Evolutionary conservation across 192 early-diverging fungal species (phyloP).

Genomic region (Chytriomyces sp.): DNA sequence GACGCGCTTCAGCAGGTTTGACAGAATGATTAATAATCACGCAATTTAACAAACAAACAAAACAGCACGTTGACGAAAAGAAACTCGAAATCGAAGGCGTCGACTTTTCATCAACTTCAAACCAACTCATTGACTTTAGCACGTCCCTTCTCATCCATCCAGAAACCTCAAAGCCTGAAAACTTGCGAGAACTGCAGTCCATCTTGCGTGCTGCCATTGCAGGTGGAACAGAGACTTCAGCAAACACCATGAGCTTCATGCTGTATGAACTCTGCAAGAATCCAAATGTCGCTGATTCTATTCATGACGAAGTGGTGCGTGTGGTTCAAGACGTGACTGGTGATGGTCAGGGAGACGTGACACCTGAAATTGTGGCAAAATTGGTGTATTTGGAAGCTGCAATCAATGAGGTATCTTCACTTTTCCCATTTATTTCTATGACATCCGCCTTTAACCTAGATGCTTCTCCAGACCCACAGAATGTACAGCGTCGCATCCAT

Average conservation of each 20-base stretch:
- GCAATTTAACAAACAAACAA: background rate
- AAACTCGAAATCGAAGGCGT: background rate
- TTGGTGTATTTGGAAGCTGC: constrained; percentile 2
- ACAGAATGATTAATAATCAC: too few relatives aligned
- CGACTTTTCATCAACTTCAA: background rate
- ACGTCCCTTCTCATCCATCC: background rate
- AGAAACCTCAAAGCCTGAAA: background rate
- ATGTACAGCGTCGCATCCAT: background rate
- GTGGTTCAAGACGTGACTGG: background rate
- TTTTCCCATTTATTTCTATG: background rate
- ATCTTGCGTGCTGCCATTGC: background rate
- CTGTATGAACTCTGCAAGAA: constrained; percentile 9
- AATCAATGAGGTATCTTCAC: background rate
- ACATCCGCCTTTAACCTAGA: too few relatives aligned
- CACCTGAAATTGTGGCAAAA: background rate
- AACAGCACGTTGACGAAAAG: background rate
- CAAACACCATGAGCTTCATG: constrained; percentile 22
- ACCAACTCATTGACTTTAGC: background rate
- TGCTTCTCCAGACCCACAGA: background rate
- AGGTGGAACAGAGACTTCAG: constrained; percentile 13
- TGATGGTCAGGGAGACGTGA: background rate
- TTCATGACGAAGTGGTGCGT: constrained; percentile 6
- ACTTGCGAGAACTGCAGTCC: background rate
- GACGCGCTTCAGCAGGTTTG: too few relatives aligned
- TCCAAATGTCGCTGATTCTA: background rate